phyloP scores from a whole-genome alignment of 2,329 filamentous ascomycete genomes.

The Sclerotinia borealis region DNA sequence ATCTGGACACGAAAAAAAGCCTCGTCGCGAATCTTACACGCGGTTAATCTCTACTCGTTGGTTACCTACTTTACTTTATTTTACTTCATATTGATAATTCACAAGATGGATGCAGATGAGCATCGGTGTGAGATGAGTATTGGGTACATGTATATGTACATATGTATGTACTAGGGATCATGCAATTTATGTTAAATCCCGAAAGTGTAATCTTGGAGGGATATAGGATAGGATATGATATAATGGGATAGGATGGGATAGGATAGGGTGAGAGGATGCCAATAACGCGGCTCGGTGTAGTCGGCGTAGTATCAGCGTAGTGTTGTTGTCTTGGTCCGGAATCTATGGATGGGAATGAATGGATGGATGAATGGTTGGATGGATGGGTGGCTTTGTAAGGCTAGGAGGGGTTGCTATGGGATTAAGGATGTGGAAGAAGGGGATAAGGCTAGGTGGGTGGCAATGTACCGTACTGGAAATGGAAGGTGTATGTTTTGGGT shows the following conservation, averaged over 20 bases:
- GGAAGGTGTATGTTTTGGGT: conserved; percentile 6
- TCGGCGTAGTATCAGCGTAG: not conserved
- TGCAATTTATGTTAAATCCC: not conserved
- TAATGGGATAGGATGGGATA: no score
- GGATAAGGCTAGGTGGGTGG: not conserved
- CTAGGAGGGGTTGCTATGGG: not conserved
- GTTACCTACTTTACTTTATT: no score
- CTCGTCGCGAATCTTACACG: conserved; percentile 7
- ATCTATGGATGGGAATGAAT: not conserved
- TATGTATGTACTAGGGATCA: not conserved
- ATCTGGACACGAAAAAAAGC: not conserved
- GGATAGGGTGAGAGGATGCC: not conserved
- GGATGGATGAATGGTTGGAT: no score
- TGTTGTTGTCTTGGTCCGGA: not conserved
- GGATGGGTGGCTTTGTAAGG: not conserved
- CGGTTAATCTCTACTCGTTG: not conserved
- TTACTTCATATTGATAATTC: no score
- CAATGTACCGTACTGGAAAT: no score
- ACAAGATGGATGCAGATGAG: not conserved
- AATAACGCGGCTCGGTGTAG: conserved; percentile 1
- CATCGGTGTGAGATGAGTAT: not conserved
- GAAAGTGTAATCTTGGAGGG: not conserved
- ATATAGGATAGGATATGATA: not conserved
- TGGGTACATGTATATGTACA: no score
- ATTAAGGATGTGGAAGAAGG: not conserved